Evolutionary conservation across 179 eudicot genomes (phyloP).

Genomic region (Beta corolliflora): DNA sequence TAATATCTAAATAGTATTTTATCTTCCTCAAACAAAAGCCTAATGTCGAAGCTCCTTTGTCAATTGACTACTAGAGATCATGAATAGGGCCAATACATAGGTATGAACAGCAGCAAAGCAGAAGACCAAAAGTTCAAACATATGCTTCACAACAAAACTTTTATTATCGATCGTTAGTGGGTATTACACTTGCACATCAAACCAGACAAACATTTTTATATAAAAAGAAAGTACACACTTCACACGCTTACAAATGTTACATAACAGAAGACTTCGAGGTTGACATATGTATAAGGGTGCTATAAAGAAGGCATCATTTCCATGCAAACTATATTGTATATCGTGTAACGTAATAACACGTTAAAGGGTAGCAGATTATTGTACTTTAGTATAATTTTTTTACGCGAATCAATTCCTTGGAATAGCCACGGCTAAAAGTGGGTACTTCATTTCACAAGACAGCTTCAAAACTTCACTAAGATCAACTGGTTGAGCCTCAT

Average conservation of each 20-base stretch:
- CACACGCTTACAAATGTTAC: slow-evolving; percentile 18
- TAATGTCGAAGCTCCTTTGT: too few relatives aligned
- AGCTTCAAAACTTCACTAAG: slow-evolving; percentile 48
- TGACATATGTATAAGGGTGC: slow-evolving; percentile 13
- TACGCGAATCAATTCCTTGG: slow-evolving; percentile 32
- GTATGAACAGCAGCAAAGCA: not conserved
- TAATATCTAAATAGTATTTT: too few relatives aligned
- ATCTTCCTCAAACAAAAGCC: too few relatives aligned
- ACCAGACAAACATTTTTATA: not conserved
- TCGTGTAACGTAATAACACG: slow-evolving; percentile 8
- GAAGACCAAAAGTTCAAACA: not conserved
- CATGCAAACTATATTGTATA: slow-evolving; percentile 10
- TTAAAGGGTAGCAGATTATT: not conserved
- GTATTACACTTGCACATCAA: slow-evolving; percentile 15
- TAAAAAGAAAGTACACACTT: slow-evolving; percentile 2
- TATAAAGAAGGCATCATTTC: not conserved
- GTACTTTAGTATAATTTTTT: slow-evolving; percentile 9
- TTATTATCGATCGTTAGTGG: slow-evolving; percentile 6
- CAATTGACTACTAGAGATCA: too few relatives aligned
- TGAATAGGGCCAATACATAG: not conserved
- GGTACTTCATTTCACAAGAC: slow-evolving; percentile 57
- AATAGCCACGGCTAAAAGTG: slow-evolving; percentile 41
- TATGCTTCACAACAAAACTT: not conserved
- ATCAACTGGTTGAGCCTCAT: slow-evolving; percentile 29
- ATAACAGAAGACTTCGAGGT: not conserved